Evolutionary conservation across 257 asterid genomes (phyloP).

Genomic region (Solanum bukasovii): DNA sequence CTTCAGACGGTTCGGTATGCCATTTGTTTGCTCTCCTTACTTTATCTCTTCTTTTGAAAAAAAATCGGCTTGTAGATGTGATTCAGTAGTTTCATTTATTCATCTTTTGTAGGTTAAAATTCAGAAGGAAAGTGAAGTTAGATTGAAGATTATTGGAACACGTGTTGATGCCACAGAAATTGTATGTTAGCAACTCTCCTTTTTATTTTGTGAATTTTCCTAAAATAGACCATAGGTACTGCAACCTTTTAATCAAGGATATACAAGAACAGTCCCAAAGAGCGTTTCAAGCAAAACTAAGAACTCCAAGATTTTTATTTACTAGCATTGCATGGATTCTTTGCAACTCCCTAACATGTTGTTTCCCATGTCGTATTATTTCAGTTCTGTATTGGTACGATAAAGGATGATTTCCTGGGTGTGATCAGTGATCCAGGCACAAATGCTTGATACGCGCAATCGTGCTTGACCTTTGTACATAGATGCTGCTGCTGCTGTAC

Average conservation of each 20-base stretch:
- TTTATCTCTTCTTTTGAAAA: neutral
- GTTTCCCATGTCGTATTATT: neutral
- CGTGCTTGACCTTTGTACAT: neutral
- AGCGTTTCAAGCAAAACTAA: neutral
- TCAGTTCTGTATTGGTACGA: conserved; percentile 94
- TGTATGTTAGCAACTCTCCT: conserved; percentile 24
- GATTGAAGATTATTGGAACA: conserved; percentile 40
- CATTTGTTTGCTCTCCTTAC: neutral
- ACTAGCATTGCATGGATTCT: neutral
- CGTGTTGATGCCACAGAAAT: conserved; percentile 76
- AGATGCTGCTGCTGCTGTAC: neutral
- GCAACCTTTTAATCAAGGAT: neutral
- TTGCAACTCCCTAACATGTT: neutral
- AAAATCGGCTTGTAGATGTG: neutral
- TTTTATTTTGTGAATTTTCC: neutral
- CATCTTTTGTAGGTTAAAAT: conserved; percentile 23
- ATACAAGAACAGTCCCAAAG: neutral
- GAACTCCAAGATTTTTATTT: neutral
- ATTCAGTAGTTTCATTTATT: neutral
- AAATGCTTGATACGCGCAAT: conserved; percentile 29
- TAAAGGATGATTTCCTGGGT: conserved; percentile 92
- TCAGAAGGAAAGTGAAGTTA: conserved; percentile 37
- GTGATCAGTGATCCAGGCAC: conserved; percentile 89
- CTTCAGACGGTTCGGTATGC: conserved; percentile 66
- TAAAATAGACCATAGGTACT: neutral